These are phyloP conservation scores for Gloeophyllum trabeum DNA, from an alignment of 768 basidiomycete species.

Conservation along the genomic window DNA sequence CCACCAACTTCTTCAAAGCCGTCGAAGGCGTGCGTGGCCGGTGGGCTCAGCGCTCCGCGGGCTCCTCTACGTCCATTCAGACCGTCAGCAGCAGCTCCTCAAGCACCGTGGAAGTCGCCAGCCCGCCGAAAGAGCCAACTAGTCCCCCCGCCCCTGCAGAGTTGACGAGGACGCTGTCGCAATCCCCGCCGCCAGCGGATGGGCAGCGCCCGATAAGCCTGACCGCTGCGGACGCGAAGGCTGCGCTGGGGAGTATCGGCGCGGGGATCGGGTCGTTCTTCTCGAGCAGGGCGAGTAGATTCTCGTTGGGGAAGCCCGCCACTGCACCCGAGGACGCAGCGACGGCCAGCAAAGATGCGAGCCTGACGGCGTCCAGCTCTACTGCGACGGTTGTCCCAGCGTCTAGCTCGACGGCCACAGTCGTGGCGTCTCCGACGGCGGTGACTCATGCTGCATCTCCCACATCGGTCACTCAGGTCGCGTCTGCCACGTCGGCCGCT, in stretches of 20 bases:
- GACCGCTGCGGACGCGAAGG: constrained; percentile 21
- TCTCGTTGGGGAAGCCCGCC: no score
- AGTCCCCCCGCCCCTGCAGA: background rate
- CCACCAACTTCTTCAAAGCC: constrained; percentile 78
- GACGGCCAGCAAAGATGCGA: no score
- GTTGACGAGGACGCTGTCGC: constrained; percentile 9
- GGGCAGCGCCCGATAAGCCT: constrained; percentile 10
- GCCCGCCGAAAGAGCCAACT: background rate
- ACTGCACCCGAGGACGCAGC: no score
- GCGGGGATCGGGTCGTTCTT: constrained; percentile 38
- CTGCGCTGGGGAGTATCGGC: constrained; percentile 27
- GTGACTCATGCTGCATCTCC: background rate
- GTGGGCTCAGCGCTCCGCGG: constrained; percentile 37
- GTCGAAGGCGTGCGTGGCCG: constrained; percentile 81
- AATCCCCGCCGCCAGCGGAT: constrained; percentile 11
- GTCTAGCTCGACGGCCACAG: background rate
- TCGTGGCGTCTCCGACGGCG: background rate
- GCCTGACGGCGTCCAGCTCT: no score
- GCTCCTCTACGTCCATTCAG: constrained; percentile 13
- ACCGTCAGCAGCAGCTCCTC: constrained; percentile 11
- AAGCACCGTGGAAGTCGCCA: constrained; percentile 2
- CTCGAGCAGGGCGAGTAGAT: constrained; percentile 25
- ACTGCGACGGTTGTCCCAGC: no score
- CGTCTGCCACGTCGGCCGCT: no score
- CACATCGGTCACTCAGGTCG: no score